Evolutionary conservation across 1,284 basidiomycete species (phyloP).

Genomic region (Coriolopsis trogii): DNA sequence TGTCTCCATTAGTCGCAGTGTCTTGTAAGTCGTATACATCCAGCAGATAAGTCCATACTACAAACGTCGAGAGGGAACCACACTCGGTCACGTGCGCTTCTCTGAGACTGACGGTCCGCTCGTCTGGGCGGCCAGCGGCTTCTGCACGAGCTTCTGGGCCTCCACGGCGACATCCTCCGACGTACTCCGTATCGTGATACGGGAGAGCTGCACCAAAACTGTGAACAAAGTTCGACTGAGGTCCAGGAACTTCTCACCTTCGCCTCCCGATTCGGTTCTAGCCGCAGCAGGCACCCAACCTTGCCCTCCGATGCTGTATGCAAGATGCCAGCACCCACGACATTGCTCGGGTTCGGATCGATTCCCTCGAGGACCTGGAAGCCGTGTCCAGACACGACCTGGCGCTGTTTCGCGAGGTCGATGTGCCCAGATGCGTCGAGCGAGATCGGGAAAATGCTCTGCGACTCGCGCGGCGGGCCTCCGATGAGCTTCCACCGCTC

Average conservation of each 20-base stretch:
- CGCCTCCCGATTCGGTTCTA: conserved; percentile 95
- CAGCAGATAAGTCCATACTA: conserved; percentile 27
- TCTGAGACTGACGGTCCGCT: conserved; percentile 6
- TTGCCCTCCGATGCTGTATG: conserved; percentile 89
- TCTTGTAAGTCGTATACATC: conserved; percentile 30
- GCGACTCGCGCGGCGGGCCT: conserved; percentile 90
- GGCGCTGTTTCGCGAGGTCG: conserved; percentile 72
- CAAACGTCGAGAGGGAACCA: conserved; percentile 3
- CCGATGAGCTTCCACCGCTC: conserved; percentile 98
- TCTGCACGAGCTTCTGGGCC: conserved; percentile 71
- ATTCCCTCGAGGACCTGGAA: conserved; percentile 80
- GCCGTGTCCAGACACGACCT: conserved; percentile 78
- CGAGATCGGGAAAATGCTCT: conserved; percentile 83
- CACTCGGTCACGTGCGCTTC: conserved; percentile 15
- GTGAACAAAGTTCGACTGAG: background rate
- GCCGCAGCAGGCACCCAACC: conserved; percentile 89
- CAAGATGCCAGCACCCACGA: conserved; percentile 92
- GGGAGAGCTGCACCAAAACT: conserved; percentile 68
- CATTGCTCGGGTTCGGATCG: conserved; percentile 86
- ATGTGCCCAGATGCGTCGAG: conserved; percentile 71
- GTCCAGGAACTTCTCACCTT: conserved; percentile 58
- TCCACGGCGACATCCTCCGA: conserved; percentile 90
- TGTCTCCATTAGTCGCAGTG: conserved; percentile 27
- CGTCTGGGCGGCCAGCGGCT: conserved; percentile 42
- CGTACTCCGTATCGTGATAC: conserved; percentile 93